Evolutionary conservation across 805 yeast genomes (phyloP).

Genomic region (Nakazawaea ishiwadae): DNA sequence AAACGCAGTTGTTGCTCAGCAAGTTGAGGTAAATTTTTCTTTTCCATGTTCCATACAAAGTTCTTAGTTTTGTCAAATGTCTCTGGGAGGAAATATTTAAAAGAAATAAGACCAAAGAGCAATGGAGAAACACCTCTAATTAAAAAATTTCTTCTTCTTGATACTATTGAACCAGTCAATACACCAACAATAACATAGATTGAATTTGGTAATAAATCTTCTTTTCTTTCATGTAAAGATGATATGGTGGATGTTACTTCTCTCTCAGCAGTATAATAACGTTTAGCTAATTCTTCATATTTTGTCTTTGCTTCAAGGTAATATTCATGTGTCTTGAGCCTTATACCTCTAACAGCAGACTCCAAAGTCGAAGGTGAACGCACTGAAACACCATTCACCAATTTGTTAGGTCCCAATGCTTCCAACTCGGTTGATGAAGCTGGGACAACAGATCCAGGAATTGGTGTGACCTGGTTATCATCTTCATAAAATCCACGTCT

Average conservation of each 20-base stretch:
- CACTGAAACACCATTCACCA: slow-evolving; percentile 53
- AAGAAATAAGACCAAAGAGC: slow-evolving; percentile 56
- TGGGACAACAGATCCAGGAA: slow-evolving; percentile 46
- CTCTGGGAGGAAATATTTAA: slow-evolving; percentile 65
- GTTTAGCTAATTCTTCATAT: slow-evolving; percentile 42
- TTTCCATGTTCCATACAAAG: slow-evolving; percentile 58
- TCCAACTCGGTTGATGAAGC: slow-evolving; percentile 38
- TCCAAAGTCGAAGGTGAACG: slow-evolving; percentile 49
- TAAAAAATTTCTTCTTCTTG: slow-evolving; percentile 60
- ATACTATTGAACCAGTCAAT: slow-evolving; percentile 65
- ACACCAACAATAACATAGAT: slow-evolving; percentile 66
- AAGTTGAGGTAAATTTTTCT: slow-evolving; percentile 53
- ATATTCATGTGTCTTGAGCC: slow-evolving; percentile 36
- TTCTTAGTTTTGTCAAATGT: slow-evolving; percentile 60
- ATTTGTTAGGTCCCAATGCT: slow-evolving; percentile 39
- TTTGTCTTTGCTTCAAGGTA: slow-evolving; percentile 30
- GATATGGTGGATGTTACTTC: slow-evolving; percentile 59
- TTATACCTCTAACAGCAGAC: slow-evolving; percentile 37
- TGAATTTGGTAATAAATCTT: slow-evolving; percentile 67
- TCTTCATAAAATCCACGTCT: slow-evolving; percentile 47
- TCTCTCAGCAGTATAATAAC: slow-evolving; percentile 57
- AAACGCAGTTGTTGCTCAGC: slow-evolving; percentile 57
- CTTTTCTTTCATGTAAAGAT: slow-evolving; percentile 56
- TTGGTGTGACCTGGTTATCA: slow-evolving; percentile 38
- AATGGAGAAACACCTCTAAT: slow-evolving; percentile 55